Evolutionary conservation across 225 moss, liverwort and hornwort species (phyloP), one percentile per base, ranked within the genome.

Genomic region (Asterella californica): DNA sequence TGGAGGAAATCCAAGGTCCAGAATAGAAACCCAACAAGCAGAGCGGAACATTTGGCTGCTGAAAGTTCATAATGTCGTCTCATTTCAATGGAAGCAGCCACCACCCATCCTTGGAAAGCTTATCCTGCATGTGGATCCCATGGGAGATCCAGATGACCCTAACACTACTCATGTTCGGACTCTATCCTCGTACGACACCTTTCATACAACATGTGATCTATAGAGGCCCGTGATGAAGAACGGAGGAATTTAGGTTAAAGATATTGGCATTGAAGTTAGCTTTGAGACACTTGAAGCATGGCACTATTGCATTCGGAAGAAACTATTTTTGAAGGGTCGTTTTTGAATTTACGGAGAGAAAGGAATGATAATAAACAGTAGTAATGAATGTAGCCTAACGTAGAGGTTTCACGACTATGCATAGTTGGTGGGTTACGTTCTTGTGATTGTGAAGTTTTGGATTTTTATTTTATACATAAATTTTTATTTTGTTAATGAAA

Each of bases 41-140:
- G 99, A 95, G 10, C 85, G 91, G 50, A 83, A 90, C 18, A 92
- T 95, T 70, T 95, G 93, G 95, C 81, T 99, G 87, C 84, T 99
- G 60, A 99, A 99, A 82, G 92, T 95, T 76, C 95, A 95, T 29
- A 90, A 91, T 47, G 76, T 87, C 11, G 92, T 99, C 1, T 89
- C 91, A 6, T 80, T 85, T 68, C 75, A 89, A 29, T 95, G 95
- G 95, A 83, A 88, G 87, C 91, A 99, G 81, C 90, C 90, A 57
- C 92, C 91, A 70, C 89, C 93, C 9, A 81, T 85, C 46, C 90
- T 99, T 48, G 93, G 91, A 10, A 93, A 89, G 86, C 87, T 95
- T 47, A 87, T 85, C 38, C 85, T 91, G 80, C 91, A 95, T 12
- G 60, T 95, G 84, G 93, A 99, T 85, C 95, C 92, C 19, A 48